phyloP scores from a whole-genome alignment of 2,329 filamentous ascomycete genomes.

The Rasamsonia emersonii region DNA sequence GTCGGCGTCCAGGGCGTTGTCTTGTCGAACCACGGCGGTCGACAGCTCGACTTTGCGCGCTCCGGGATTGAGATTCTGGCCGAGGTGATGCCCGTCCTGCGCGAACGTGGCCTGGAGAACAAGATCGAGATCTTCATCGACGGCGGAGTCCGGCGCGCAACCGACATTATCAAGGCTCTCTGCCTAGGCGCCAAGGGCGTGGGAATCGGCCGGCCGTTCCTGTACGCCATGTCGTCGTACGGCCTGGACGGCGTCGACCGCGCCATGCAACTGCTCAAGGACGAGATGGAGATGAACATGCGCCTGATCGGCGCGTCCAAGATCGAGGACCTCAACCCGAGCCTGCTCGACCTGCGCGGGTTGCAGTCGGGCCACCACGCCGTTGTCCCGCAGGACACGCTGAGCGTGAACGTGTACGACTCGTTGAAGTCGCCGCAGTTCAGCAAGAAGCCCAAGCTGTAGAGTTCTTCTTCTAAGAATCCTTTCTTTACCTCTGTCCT shows the following conservation, averaged over 20 bases:
- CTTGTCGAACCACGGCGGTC: conserved; percentile 89
- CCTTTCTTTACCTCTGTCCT: conserved; percentile 1
- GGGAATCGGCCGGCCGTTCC: conserved; percentile 86
- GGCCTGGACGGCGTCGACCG: conserved; percentile 78
- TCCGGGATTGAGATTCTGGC: conserved; percentile 85
- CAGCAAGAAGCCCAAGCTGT: conserved; percentile 41
- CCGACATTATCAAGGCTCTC: conserved; percentile 90
- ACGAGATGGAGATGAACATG: conserved; percentile 99
- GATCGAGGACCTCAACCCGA: conserved; percentile 69
- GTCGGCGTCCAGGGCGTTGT: conserved; percentile 80
- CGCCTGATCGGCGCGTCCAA: conserved; percentile 72
- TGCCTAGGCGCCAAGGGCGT: conserved; percentile 88
- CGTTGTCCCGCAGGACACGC: conserved; percentile 52
- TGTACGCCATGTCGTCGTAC: conserved; percentile 94
- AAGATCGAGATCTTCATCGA: conserved; percentile 85
- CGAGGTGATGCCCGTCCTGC: conserved; percentile 83
- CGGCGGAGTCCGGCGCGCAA: conserved; percentile 79
- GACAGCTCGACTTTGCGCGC: conserved; percentile 85
- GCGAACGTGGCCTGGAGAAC: conserved; percentile 62
- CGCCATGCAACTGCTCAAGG: conserved; percentile 85
- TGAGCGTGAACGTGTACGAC: conserved; percentile 51
- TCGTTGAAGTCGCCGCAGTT: conserved; percentile 41
- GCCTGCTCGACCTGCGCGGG: conserved; percentile 68
- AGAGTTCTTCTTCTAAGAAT: conserved; percentile 6
- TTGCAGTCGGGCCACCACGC: conserved; percentile 51